phyloP scores from a whole-genome alignment of 768 basidiomycete species.

The Tubosaeta sp. region DNA sequence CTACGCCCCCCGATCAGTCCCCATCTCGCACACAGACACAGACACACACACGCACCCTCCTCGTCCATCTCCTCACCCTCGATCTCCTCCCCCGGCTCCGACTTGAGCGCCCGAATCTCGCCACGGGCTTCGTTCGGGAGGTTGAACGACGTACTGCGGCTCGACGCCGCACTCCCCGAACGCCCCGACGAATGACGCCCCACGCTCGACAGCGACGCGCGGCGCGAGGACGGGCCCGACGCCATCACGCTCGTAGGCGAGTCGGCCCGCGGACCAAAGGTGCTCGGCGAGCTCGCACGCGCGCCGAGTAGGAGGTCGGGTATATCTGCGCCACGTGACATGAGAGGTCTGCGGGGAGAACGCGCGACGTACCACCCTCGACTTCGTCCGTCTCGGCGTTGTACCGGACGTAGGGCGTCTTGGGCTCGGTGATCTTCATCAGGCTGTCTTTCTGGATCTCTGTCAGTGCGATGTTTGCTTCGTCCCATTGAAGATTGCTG shows the following conservation, averaged over 20 bases:
- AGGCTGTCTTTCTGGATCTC: conserved; percentile 93
- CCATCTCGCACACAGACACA: not conserved
- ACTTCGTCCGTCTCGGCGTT: conserved; percentile 81
- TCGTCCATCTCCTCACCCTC: conserved; percentile 87
- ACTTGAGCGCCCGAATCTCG: conserved; percentile 46
- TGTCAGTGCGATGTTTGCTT: conserved; percentile 87
- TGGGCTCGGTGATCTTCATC: conserved; percentile 99
- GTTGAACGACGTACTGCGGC: conserved; percentile 82
- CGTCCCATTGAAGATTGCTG: conserved; percentile 89
- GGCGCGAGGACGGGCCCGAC: conserved; percentile 67
- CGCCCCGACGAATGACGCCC: conserved; percentile 52
- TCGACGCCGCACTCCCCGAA: conserved; percentile 60
- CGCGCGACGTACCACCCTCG: conserved; percentile 67
- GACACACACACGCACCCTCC: conserved; percentile 50
- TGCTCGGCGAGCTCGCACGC: conserved; percentile 33
- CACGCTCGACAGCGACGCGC: conserved; percentile 67
- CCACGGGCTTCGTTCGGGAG: conserved; percentile 66
- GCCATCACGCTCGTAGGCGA: conserved; percentile 60
- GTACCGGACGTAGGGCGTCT: conserved; percentile 94
- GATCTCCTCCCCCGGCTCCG: conserved; percentile 45
- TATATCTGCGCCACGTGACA: conserved; percentile 54
- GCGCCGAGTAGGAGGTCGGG: conserved; percentile 65
- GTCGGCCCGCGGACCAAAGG: conserved; percentile 39
- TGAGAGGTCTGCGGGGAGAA: too few species aligned
- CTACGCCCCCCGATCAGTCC: conserved; percentile 35